These are phyloP conservation scores for Fusarium sp. DNA, from an alignment of 2,329 filamentous ascomycete genomes.

Conservation along the genomic window DNA sequence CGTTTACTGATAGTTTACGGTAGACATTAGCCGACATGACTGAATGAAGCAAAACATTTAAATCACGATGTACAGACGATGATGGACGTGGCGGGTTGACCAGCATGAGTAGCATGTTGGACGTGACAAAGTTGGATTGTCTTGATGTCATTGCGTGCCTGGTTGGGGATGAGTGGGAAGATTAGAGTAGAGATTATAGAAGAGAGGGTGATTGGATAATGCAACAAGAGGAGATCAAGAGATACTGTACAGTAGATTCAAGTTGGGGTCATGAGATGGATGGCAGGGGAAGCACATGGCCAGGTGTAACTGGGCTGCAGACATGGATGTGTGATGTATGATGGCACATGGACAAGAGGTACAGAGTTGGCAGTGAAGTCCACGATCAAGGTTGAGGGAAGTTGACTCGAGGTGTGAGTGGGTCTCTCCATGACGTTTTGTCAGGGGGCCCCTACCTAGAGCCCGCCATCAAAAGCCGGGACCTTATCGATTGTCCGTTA, in stretches of 20 bases:
- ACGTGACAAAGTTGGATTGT: not conserved
- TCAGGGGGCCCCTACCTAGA: slow-evolving; percentile 13
- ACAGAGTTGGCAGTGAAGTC: not conserved
- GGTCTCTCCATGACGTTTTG: slow-evolving; percentile 30
- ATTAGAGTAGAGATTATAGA: not conserved
- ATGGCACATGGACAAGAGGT: slow-evolving; percentile 19
- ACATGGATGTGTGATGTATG: not conserved
- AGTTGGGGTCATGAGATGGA: slow-evolving; percentile 1
- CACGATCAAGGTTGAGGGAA: not conserved
- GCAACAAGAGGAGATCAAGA: not conserved
- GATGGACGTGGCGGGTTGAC: not conserved
- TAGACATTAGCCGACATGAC: slow-evolving; percentile 17
- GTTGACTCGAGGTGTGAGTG: slow-evolving; percentile 18
- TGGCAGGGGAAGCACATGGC: not conserved
- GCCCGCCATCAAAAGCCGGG: not conserved
- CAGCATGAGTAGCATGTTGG: not conserved
- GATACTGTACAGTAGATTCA: not conserved
- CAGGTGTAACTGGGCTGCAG: not conserved
- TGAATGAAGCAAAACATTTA: slow-evolving; percentile 6
- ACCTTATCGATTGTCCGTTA: slow-evolving; percentile 22
- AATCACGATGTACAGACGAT: not conserved
- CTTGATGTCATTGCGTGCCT: not conserved
- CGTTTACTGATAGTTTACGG: slow-evolving; percentile 12
- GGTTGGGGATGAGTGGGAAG: not conserved
- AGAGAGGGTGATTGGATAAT: not conserved